These are phyloP conservation scores for Daldinia decipiens DNA, from an alignment of 495 filamentous ascomycete species.

Conservation along the genomic window DNA sequence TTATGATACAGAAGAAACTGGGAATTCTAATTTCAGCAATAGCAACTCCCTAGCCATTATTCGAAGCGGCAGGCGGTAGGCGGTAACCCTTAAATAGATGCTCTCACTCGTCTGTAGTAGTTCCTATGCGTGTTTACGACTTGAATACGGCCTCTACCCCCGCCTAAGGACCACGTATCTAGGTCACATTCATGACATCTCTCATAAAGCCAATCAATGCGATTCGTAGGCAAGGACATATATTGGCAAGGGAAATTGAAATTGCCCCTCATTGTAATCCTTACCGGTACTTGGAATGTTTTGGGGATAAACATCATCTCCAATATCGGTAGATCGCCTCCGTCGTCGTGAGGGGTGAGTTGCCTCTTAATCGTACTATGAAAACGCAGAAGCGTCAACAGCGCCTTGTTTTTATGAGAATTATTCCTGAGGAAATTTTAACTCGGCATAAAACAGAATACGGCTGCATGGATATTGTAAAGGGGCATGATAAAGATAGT, in stretches of 20 bases:
- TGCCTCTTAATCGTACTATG: neutral
- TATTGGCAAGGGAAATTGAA: neutral
- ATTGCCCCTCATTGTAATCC: conserved; percentile 21
- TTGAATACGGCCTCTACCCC: neutral
- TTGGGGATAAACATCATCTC: conserved; percentile 11
- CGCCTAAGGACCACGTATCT: neutral
- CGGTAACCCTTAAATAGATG: neutral
- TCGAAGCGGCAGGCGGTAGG: neutral
- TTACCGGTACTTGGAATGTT: conserved; percentile 10
- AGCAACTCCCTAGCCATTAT: neutral
- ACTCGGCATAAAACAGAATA: neutral
- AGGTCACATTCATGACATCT: neutral
- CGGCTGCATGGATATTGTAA: neutral
- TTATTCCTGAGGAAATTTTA: too few relatives aligned
- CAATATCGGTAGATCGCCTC: conserved; percentile 23
- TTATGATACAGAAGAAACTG: neutral
- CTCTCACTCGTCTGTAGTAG: neutral
- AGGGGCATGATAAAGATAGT: neutral
- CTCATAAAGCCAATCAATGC: neutral
- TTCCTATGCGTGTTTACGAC: neutral
- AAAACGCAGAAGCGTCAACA: too few relatives aligned
- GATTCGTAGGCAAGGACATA: conserved; percentile 10
- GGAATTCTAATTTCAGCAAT: neutral
- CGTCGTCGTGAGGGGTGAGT: conserved; percentile 14
- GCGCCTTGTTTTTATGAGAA: neutral